These are phyloP conservation scores for Cinnamomum micranthum DNA, from an alignment of 164 flowering plant genomes.

Conservation along the genomic window DNA sequence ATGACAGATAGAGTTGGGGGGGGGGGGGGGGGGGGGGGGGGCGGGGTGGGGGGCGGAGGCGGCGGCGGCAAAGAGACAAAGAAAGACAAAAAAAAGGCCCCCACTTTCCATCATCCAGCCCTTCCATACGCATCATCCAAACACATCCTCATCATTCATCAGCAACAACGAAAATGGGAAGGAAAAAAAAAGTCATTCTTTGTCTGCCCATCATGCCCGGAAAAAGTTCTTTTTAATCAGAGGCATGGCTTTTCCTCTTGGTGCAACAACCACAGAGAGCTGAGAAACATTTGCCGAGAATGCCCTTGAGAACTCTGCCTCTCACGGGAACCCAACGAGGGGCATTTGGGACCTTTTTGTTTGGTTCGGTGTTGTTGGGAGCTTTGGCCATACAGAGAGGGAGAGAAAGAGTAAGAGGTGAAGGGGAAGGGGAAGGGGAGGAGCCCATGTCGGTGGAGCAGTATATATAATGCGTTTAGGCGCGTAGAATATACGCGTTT, in stretches of 20 bases:
- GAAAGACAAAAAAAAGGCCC: no score
- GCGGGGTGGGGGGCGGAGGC: no score
- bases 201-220: not conserved
- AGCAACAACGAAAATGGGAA: no score
- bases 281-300: not conserved
- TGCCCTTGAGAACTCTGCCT: not conserved
- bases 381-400: not conserved
- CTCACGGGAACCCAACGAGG: conserved; percentile 3
- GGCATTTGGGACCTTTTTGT: not conserved
- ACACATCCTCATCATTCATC: no score
- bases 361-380: not conserved
- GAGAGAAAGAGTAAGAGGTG: not conserved
- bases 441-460: not conserved
- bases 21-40: no score
- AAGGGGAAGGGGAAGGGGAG: not conserved
- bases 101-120: no score
- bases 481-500: not conserved
- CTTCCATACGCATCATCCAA: no score
- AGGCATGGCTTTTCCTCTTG: not conserved
- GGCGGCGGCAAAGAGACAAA: no score
- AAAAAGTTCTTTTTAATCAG: not conserved
- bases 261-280: not conserved
- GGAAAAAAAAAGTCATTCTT: not conserved
- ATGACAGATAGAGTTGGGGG: no score
- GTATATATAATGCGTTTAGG: no score